Base-by-base conservation (phyloP, 768 basidiomycete genomes). In the Trametes coccinea region DNA sequence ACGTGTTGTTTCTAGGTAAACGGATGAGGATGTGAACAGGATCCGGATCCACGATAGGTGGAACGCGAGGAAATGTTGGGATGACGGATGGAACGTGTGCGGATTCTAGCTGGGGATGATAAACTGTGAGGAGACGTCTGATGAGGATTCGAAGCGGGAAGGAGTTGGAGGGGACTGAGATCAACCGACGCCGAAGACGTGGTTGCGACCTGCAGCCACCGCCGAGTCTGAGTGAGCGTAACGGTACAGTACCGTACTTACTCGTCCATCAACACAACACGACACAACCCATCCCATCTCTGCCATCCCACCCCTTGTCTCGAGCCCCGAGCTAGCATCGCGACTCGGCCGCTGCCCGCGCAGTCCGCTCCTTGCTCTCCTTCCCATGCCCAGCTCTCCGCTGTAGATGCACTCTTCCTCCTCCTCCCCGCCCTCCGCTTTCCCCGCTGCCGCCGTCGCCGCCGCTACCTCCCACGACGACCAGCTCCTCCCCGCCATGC, bases 321-420 rank as follows among this genome's bases (percentile, higher is more conserved):
- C 52, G 11, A 29, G 9, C 52, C 10, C 50, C 34, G 34, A 50
- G 29, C 39, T 11, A 10, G 5, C 43, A 14, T 47, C 45, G 29
- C 54, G 37, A 43, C 27, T 16, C 41, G 48, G 46, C 37, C 62
- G 30, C 50, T 30, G 17, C 46, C 44, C 56, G 44, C 55, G 50
- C 56, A 56, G 45, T 48, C 61, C 44, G 47, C 62, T 49, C 47
- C 56, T 54, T 40, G 52, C 55, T 9, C 50, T 22, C 39, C 57
- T 47, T 47, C 37, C 52, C 51, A 53, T 60, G 59, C 16, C 27
- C 59, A n/a, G 5, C 52, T 47, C 33, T 37, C 31, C 34, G 34
- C 45, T 53, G 34, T 53, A 53, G 27, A 60, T 45, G 50, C 33
- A 43, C 39, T n/a, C 37, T 46, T 40, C 48, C 49, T 29, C 49